Evolutionary conservation across 441 rosid genomes (phyloP).

Genomic region (Syzygium syzygioides): DNA sequence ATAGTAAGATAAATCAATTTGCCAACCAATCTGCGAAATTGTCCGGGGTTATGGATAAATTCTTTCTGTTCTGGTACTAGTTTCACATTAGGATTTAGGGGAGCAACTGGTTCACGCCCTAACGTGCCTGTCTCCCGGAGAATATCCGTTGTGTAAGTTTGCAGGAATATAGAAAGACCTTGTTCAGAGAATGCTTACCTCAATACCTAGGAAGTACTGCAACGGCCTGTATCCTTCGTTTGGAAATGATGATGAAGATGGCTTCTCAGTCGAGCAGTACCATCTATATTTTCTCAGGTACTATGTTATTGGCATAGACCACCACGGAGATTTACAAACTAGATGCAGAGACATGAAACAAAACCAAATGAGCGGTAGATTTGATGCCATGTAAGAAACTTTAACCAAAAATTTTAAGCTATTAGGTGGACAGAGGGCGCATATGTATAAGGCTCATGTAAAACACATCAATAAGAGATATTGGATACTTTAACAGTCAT

Average conservation of each 20-base stretch:
- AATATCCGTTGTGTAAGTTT: neutral
- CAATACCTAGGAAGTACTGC: neutral
- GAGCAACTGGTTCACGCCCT: neutral
- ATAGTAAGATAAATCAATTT: neutral
- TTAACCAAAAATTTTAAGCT: neutral
- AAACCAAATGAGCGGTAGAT: neutral
- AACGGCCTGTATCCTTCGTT: no score
- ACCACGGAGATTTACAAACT: neutral
- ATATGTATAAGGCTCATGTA: neutral
- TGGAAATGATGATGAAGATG: neutral
- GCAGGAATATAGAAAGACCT: neutral
- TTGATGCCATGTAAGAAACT: neutral
- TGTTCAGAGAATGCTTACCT: neutral
- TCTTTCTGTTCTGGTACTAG: neutral
- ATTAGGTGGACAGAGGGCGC: neutral
- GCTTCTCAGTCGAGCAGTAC: neutral
- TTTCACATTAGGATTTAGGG: neutral
- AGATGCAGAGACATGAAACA: neutral
- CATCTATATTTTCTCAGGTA: neutral
- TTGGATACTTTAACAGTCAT: neutral
- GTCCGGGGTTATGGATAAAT: neutral
- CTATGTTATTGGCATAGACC: neutral
- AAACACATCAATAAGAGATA: neutral
- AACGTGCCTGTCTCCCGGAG: neutral
- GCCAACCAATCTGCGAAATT: neutral